Base-by-base conservation (phyloP, 2,329 filamentous ascomycete species). In the Botrytis deweyae region DNA sequence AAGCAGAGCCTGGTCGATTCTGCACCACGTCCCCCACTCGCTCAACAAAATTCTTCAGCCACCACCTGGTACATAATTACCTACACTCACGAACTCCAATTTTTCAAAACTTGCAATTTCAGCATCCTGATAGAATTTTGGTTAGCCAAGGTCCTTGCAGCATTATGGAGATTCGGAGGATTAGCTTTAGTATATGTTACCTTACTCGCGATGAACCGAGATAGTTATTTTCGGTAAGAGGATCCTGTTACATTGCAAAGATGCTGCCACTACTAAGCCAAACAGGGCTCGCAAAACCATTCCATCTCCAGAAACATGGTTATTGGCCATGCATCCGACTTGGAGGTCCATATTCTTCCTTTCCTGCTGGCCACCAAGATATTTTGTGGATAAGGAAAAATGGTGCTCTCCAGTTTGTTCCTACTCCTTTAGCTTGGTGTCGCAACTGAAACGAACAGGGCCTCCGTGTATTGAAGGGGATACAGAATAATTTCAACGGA, bases 41-140 rank as follows among this genome's bases (percentile, higher is more conserved):
- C 36, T 72, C 38, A 58, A 67, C 14, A 67, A 72, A 69, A 66
- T 58, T 66, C 58, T 33, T 38, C 70, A 46, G 46, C 38, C 61
- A 71, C 29, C 49, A 58, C n/a, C n/a, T 69, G 29, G 38, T 44
- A 42, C 66, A 38, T 59, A 42, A 52, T 49, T 52, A 52, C 61
- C 16, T 49, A 55, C 49, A n/a, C 12, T 65, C 44, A 49, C n/a
- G 20, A 42, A 72, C 18, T 36, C 33, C 7, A 38, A 1, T 58
- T 42, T 66, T 55, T 66, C 36, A 7, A 55, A 20, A 58, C 25
- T 64, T 65, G 18, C 44, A 40, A 29, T 16, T 44, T 55, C 36
- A 6, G 4, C 55, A 52, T 49, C 8, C 3, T 29, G 38, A 29
- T 29, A 14, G 10, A 33, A 25, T 29, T 40, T 33, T 44, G 59